Evolutionary conservation across 345 rosid species (phyloP).

Genomic region (Physaria fendleri): DNA sequence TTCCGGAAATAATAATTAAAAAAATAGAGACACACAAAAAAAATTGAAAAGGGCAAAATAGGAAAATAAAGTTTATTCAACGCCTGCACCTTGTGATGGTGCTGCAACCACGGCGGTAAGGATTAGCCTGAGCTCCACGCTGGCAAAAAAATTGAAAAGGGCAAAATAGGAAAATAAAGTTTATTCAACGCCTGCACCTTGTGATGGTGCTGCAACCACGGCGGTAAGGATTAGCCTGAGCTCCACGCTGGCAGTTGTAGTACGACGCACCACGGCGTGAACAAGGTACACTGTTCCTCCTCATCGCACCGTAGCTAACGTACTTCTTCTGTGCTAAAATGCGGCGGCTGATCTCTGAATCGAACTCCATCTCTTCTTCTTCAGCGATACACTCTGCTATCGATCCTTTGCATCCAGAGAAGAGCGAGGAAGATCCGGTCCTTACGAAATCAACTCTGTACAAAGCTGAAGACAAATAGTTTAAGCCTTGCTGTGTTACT

Average conservation of each 20-base stretch:
- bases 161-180: conserved; percentile 19
- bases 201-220: conserved; percentile 88
- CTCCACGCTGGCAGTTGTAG: conserved; percentile 76
- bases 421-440: conserved; percentile 32
- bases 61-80: conserved; percentile 23
- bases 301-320: conserved; percentile 90
- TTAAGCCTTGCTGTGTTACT: conserved; percentile 9
- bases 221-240: conserved; percentile 74
- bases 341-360: conserved; percentile 75
- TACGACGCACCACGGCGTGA: conserved; percentile 94
- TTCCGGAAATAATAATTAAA: too few relatives aligned
- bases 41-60: conserved; percentile 27
- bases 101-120: conserved; percentile 85
- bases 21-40: background rate
- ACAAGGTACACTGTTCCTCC: conserved; percentile 87
- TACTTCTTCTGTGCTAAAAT: conserved; percentile 65
- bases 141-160: conserved; percentile 32
- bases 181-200: conserved; percentile 66
- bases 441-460: conserved; percentile 40
- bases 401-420: conserved; percentile 48
- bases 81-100: conserved; percentile 80
- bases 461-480: conserved; percentile 27
- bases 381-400: conserved; percentile 49
- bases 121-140: conserved; percentile 72
- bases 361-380: conserved; percentile 70